Base-by-base conservation (phyloP, 108 stramenopile genomes). In the Nitzschia palea region DNA sequence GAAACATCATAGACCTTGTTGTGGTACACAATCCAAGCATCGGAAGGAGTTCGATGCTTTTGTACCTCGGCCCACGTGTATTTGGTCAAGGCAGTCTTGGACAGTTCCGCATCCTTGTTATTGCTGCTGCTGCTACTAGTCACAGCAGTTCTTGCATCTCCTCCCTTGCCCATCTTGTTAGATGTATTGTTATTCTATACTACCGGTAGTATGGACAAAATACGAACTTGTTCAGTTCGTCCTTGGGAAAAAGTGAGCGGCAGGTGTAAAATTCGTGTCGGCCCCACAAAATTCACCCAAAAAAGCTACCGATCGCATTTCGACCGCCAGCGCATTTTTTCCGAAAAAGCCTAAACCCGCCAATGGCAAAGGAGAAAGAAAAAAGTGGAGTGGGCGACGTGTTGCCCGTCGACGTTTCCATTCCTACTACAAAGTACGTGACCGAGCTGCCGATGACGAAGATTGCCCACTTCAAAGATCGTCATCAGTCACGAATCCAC, bases 1-100 rank as follows among this genome's bases (percentile, higher is more conserved):
- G 93, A 95, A 22, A 99, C 97, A 55, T 99, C 97, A 67, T 97
- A 98, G 26, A 99, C 97, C 70, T 97, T 96, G 85, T 97, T 93
- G 55, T 83, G 71, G 81, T 95, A 80, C 8, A 97, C 90, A 28
- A 98, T 76, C 97, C 97, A 98, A 5, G 96, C 97, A 80, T 98
- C 95, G 3, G 90, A 80, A 14, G 96, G 95, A 28, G 93, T 89
- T 51, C 77, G 51, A 67, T 98, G 98, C 86, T 95, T 83, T 76
- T 93, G 84, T 44, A 98, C 93, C 70, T 98, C 95, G 28, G 70
- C 55, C 92, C 92, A 94, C 3, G 92, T 85, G 83, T 82, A 86
- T 75, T 92, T 92, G 8, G 66, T 37, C 26, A 70, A 1, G 30
- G 64, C 44, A 36, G 51, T 69, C 14, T 33, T 45, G 15, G 45